Conservation (phyloP, 2,329 filamentous ascomycete species). For the Pseudocercospora musae region DNA sequence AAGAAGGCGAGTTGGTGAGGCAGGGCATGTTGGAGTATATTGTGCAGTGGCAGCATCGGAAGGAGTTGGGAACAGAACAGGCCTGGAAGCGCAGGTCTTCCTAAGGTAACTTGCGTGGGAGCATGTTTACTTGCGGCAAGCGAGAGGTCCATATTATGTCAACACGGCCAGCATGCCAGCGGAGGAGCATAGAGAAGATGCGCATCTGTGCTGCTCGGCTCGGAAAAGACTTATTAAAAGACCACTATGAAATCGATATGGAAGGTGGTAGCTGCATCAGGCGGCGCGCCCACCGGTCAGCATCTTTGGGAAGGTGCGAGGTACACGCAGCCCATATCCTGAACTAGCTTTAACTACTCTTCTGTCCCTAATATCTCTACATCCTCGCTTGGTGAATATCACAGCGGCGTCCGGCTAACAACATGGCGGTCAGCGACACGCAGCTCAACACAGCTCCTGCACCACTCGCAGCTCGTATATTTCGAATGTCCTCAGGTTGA, state of each 20-base stretch:
- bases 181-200: background rate
- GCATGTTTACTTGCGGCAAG: no score
- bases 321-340: background rate
- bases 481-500: no score
- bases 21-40: background rate
- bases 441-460: background rate
- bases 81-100: background rate
- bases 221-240: background rate
- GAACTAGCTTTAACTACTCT: background rate
- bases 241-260: no score
- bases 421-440: background rate
- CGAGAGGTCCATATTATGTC: no score
- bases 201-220: background rate
- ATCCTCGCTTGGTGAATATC: background rate
- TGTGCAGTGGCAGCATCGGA: background rate
- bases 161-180: background rate
- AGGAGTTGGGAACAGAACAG: background rate
- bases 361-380: background rate
- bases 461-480: no score
- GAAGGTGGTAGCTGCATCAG: no score
- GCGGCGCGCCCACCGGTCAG: no score
- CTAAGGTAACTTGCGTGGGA: background rate
- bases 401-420: background rate
- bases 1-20: conserved; percentile 89
- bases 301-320: background rate